These are phyloP conservation scores for Leccinum longicurvipes DNA, from an alignment of 768 basidiomycete species.

Conservation along the genomic window DNA sequence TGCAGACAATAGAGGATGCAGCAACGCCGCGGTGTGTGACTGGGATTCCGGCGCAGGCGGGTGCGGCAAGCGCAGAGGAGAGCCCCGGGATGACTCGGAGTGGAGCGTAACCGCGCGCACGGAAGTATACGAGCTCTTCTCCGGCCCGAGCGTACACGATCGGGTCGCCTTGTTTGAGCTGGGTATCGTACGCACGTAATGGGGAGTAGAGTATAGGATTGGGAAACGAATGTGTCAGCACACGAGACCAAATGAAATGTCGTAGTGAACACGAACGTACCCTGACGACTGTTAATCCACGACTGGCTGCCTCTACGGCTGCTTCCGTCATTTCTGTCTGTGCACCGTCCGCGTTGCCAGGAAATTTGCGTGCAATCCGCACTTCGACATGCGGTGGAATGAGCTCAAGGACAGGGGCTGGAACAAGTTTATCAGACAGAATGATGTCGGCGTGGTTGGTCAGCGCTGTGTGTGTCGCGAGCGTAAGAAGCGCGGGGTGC, in stretches of 20 bases:
- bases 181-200: neutral
- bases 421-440: constrained; percentile 95
- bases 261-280: constrained; percentile 47
- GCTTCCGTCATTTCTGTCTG: constrained; percentile 94
- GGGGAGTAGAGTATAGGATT: neutral
- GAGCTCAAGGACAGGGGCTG: constrained; percentile 77
- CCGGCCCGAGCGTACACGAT: constrained; percentile 92
- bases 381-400: constrained; percentile 73
- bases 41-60: constrained; percentile 86
- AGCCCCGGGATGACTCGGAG: constrained; percentile 90
- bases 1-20: constrained; percentile 86
- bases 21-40: constrained; percentile 95
- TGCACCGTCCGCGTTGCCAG: constrained; percentile 93
- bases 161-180: constrained; percentile 98
- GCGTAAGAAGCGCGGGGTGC: constrained; percentile 87
- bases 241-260: neutral
- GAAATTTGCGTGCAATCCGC: constrained; percentile 94
- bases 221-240: neutral
- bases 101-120: constrained; percentile 76
- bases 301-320: constrained; percentile 76
- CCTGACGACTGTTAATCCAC: constrained; percentile 83
- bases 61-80: constrained; percentile 85
- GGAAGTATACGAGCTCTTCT: constrained; percentile 93
- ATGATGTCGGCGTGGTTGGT: constrained; percentile 82
- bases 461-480: constrained; percentile 79